A percentile compares a stretch with the other conserved stretches of the same genome.
phyloP scores from a whole-genome alignment of 1,284 basidiomycete genomes.

The Cryptococcus sp. region DNA sequence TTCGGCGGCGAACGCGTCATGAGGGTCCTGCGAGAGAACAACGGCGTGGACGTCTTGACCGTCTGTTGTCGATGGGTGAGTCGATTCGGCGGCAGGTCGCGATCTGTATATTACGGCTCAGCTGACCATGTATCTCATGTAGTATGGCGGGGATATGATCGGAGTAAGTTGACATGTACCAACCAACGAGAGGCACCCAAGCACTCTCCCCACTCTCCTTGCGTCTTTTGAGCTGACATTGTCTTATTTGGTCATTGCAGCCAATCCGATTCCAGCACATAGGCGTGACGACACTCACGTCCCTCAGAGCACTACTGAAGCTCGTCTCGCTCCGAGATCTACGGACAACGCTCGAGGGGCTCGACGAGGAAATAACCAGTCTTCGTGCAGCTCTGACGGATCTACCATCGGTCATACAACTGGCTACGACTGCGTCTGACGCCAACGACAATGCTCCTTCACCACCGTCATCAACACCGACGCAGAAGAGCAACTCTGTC shows the following conservation, averaged over 20 bases:
- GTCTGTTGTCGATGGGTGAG: slow-evolving; percentile 48
- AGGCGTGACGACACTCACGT: slow-evolving; percentile 39
- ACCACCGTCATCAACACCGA: background rate
- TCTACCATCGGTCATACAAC: background rate
- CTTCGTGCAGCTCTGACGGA: slow-evolving; percentile 25
- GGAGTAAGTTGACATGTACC: slow-evolving; percentile 33
- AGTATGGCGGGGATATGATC: slow-evolving; percentile 51
- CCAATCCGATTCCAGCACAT: slow-evolving; percentile 51
- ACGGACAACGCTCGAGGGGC: slow-evolving; percentile 28
- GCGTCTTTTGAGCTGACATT: background rate
- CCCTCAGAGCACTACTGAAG: slow-evolving; percentile 32
- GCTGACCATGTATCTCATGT: background rate
- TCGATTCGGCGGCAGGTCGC: background rate
- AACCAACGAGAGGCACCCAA: background rate
- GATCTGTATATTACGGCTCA: too few species aligned
- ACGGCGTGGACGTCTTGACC: slow-evolving; percentile 45
- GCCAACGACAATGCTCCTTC: background rate
- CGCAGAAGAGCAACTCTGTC: background rate
- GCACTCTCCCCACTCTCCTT: background rate
- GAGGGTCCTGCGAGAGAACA: slow-evolving; percentile 34
- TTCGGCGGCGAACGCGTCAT: slow-evolving; percentile 48
- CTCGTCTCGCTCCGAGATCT: slow-evolving; percentile 37
- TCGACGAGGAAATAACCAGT: slow-evolving; percentile 43
- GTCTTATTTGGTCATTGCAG: slow-evolving; percentile 16
- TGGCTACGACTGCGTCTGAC: background rate